Evolutionary conservation across 148 eudicot genomes (phyloP), one percentile per base, ranked within the genome.

Genomic region (Chenopodium quinoa): DNA sequence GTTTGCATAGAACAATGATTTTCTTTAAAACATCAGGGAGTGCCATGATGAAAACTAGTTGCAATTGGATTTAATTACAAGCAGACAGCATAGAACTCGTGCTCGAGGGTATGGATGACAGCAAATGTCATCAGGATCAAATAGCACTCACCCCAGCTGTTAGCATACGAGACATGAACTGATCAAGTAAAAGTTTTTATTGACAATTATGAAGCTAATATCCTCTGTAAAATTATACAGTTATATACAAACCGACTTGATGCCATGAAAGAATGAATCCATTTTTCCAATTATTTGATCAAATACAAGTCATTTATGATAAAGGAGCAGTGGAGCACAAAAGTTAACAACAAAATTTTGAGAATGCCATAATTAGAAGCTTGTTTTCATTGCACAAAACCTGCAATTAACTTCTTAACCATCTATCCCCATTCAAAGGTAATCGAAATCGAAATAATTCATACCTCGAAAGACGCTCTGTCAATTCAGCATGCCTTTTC

Each of bases 401-500:
- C 19, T 14, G 8, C 4, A 58, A 58, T 50, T 50, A 50, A 50
- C 4, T 50, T 50, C 54, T 50, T 58, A 58, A 19, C 63, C 63
- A 16, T 56, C 62, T 17, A 56, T 56, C 6, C 62, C 22, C 62
- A 56, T 48, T 62, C 23, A 62, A 62, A 22, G 27, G 5, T 62
- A 5, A 32, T 5, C 8, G 17, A 32, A 7, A 44, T 11, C 16
- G 50, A 44, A 68, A 67, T 23, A 70, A 70, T 68, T 29, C 9
- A 37, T 90, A 93, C 97, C 98, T 93, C 16, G 99, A 91, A 82
- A 96, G 93, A 54, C 97, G 92, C 69, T 93, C 98, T 4, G 98
- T 85, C 63, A 96, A 84, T 64, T 90, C 92, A 13, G 87, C 91
- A 85, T 93, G 99, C 83, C 99, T 90, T 82, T 85, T 91, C 16